Conservation (phyloP, 371 early-diverging fungal genomes). For the Sporodiniella umbellata region DNA sequence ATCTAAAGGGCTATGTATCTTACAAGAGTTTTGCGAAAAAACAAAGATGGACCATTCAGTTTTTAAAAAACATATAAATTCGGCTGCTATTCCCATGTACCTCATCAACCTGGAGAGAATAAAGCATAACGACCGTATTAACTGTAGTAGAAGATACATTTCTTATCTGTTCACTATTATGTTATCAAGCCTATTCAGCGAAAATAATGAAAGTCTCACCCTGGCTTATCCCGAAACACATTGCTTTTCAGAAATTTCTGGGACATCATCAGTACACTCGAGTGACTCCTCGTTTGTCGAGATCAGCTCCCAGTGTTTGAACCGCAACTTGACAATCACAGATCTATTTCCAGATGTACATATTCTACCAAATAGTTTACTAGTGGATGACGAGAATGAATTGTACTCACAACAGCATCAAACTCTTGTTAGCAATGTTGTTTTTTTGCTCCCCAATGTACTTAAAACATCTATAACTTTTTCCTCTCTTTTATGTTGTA, state of each 20-base stretch:
- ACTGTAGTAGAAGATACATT: conserved; percentile 5
- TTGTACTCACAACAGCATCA: conserved; percentile 23
- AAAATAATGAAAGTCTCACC: neutral
- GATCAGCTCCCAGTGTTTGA: neutral
- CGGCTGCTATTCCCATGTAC: conserved; percentile 1
- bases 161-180: conserved; percentile 15
- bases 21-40: conserved; percentile 23
- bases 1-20: conserved; percentile 38
- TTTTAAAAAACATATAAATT: neutral
- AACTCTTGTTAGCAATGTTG: conserved; percentile 20
- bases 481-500: conserved; percentile 21
- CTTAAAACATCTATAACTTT: conserved; percentile 20
- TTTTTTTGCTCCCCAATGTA: conserved; percentile 3
- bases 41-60: conserved; percentile 6
- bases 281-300: neutral
- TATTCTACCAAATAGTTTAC: conserved; percentile 7
- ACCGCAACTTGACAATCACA: neutral
- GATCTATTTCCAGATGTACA: conserved; percentile 12
- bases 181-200: conserved; percentile 18
- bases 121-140: conserved; percentile 13
- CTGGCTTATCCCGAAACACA: neutral
- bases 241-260: no score
- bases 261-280: neutral
- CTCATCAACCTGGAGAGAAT: conserved; percentile 12
- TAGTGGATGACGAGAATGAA: conserved; percentile 5